Evolutionary conservation across 2,329 filamentous ascomycete species (phyloP).

Genomic region (Macrophomina pseudophaseolina): DNA sequence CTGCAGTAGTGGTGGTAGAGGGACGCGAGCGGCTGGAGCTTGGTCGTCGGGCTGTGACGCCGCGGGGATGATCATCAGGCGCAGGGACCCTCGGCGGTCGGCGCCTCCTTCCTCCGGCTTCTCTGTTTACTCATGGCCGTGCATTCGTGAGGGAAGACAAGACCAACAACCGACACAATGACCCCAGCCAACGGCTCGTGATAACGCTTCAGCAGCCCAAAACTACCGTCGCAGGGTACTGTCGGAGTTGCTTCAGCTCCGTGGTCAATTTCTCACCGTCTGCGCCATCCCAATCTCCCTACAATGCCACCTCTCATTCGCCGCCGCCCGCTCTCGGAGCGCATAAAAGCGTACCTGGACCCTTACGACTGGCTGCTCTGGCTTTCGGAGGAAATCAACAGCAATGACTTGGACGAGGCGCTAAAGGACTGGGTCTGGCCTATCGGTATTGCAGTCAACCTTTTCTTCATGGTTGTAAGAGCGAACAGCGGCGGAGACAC

Average conservation of each 20-base stretch:
- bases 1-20: neutral
- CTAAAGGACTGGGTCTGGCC: slow-evolving; percentile 74
- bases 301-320: slow-evolving; percentile 82
- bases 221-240: neutral
- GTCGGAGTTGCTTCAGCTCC: neutral
- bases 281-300: neutral
- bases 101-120: slow-evolving; percentile 2
- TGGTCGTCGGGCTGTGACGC: slow-evolving; percentile 24
- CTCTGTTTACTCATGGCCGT: slow-evolving; percentile 10
- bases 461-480: slow-evolving; percentile 79
- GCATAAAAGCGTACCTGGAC: slow-evolving; percentile 80
- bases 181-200: slow-evolving; percentile 5
- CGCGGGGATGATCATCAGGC: slow-evolving; percentile 6
- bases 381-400: slow-evolving; percentile 91
- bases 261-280: neutral
- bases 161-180: slow-evolving; percentile 10
- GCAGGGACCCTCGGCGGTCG: neutral
- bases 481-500: slow-evolving; percentile 67
- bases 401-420: slow-evolving; percentile 84
- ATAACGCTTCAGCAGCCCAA: neutral
- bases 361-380: slow-evolving; percentile 89
- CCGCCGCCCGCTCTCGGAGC: slow-evolving; percentile 76
- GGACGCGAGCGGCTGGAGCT: slow-evolving; percentile 19
- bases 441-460: slow-evolving; percentile 76
- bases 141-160: neutral